Evolutionary conservation across 192 early-diverging fungal species (phyloP).

Genomic region (Geranomyces variabilis): DNA sequence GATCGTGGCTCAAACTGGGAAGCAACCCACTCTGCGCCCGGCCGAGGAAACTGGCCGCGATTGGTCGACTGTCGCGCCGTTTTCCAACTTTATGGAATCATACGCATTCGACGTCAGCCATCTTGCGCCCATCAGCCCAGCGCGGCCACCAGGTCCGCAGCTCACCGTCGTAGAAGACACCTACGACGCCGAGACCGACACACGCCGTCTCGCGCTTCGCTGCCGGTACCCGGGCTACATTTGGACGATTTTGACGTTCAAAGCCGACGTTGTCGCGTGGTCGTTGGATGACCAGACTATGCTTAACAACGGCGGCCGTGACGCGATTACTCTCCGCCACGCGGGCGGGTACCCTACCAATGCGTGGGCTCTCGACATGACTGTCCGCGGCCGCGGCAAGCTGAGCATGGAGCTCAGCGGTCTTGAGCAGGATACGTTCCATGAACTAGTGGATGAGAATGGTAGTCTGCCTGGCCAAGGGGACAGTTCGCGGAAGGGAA

Average conservation of each 20-base stretch:
- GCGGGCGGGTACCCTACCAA: constrained; percentile 41
- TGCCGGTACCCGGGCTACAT: constrained; percentile 53
- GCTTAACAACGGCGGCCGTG: constrained; percentile 7
- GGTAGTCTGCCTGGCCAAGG: background rate
- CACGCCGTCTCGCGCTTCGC: constrained; percentile 50
- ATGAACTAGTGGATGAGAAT: constrained; percentile 38
- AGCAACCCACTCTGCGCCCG: constrained; percentile 32
- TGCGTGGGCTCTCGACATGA: constrained; percentile 39
- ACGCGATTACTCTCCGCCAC: constrained; percentile 35
- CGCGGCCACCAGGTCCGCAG: constrained; percentile 36
- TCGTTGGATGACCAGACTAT: constrained; percentile 31
- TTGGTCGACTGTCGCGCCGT: constrained; percentile 68
- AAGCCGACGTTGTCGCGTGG: constrained; percentile 64
- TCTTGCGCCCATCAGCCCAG: constrained; percentile 43
- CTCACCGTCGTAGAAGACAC: constrained; percentile 44
- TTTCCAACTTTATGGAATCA: constrained; percentile 55
- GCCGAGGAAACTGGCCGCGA: constrained; percentile 45
- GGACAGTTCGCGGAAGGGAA: background rate
- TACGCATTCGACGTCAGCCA: constrained; percentile 31
- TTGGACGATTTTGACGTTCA: constrained; percentile 68
- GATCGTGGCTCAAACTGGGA: constrained; percentile 47
- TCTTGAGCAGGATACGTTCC: constrained; percentile 41
- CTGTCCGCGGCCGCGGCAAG: constrained; percentile 17
- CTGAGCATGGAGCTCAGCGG: constrained; percentile 40
- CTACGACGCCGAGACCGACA: constrained; percentile 50